Base-by-base conservation (phyloP, 768 basidiomycete genomes). In the Mycena galopus region DNA sequence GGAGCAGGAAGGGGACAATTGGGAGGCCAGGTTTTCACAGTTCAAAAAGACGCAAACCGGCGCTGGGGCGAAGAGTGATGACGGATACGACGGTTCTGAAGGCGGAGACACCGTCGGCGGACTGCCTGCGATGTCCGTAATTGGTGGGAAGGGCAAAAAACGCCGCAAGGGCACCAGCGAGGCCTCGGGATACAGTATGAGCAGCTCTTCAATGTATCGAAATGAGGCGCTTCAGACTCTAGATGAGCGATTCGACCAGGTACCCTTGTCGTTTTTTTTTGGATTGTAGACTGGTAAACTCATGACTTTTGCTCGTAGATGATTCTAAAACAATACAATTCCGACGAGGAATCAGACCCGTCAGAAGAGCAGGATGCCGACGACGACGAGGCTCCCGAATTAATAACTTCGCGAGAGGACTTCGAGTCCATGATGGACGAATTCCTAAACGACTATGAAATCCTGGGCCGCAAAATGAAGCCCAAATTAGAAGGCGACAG, bases 131-230 rank as follows among this genome's bases (percentile, higher is more conserved):
- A 88, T 96, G 75, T 90, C 92, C n/a, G 93, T 97, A 67, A 86
- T 92, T 59, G 93, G 96, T 19, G 92, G 93, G 7, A 92, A 91
- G 81, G 84, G 87, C 69, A 90, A 91, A 83, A 88, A 91, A 78
- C 85, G 93, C 78, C 86, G 91, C 74, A 91, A 91, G 76, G 92
- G 91, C 4, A 86, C 91, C 0, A 96, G 94, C 61, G 93, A 96
- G 73, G 96, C 95, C 11, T 96, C 95, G 25, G 96, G 95, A 16
- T 97, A 97, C 86, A 95, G 94, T 79, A 98, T 99, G 96, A 97
- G 94, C 80, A 96, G 95, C 77, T 96, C 96, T 4, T 96, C 96
- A 17, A 96, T 99, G 94, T 94, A 90, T 83, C 90, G 98, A 55
- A 99, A 95, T 74, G 93, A 96, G 76, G 92, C 95, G 0, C 82